Conservation (phyloP, 2,329 filamentous ascomycete species). For the Phyllosticta paracitricarpa region DNA sequence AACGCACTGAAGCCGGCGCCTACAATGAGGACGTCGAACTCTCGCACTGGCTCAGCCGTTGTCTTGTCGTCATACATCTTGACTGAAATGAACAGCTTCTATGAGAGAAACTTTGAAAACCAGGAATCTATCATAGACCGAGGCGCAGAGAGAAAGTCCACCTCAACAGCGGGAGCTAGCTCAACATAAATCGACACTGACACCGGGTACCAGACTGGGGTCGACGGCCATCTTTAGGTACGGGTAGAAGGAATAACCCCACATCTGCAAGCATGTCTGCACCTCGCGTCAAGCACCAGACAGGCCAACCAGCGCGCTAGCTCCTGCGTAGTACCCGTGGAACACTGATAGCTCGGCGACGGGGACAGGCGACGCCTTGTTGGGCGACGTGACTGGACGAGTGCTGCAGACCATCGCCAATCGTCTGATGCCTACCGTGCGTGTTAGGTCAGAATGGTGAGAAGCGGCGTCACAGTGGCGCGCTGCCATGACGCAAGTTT, state of each 20-base stretch:
- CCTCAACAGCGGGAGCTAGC: background rate
- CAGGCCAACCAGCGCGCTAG: background rate
- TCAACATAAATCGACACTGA: background rate
- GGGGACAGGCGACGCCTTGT: background rate
- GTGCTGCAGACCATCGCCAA: background rate
- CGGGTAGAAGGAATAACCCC: background rate
- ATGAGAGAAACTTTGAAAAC: background rate
- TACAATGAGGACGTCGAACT: slow-evolving; percentile 17
- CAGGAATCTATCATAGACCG: background rate
- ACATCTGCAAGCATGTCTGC: background rate
- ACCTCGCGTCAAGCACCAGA: background rate
- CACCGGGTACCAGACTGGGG: background rate
- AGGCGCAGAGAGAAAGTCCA: background rate
- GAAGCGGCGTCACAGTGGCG: background rate
- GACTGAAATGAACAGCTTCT: background rate
- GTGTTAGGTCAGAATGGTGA: background rate
- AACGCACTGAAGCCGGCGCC: slow-evolving; percentile 22
- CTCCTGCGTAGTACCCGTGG: background rate
- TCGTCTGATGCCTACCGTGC: background rate
- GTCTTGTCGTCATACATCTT: background rate
- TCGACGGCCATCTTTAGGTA: background rate
- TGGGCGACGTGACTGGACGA: background rate
- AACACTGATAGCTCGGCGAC: background rate
- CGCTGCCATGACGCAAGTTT: background rate
- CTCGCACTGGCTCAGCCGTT: background rate